These are phyloP conservation scores for Naganishia vishniacii DNA, from an alignment of 768 basidiomycete species.

Conservation along the genomic window DNA sequence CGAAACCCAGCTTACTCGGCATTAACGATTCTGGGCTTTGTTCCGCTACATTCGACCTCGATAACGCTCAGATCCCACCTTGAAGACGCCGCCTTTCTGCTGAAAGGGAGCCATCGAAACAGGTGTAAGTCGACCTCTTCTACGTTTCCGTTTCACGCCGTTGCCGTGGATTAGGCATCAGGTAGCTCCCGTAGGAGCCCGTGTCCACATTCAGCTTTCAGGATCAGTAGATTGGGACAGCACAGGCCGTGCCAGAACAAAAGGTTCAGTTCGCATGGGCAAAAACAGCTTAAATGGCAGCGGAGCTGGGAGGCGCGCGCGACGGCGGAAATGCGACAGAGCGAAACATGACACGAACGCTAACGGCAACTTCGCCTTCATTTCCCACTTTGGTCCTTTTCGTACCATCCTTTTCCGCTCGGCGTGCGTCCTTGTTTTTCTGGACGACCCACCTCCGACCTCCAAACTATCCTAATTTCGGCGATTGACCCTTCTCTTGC, in stretches of 20 bases:
- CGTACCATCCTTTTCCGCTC: background rate
- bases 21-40: background rate
- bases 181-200: background rate
- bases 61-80: background rate
- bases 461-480: background rate
- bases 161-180: background rate
- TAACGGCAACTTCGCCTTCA: background rate
- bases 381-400: background rate
- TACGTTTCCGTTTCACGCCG: conserved; percentile 1
- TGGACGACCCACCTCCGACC: background rate
- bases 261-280: background rate
- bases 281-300: background rate
- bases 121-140: conserved; percentile 1
- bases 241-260: too few relatives aligned
- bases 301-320: conserved; percentile 9
- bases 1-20: too few relatives aligned
- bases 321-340: background rate
- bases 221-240: too few relatives aligned
- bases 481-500: background rate
- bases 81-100: background rate
- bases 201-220: too few relatives aligned
- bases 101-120: background rate
- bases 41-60: background rate
- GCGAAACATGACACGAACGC: background rate
- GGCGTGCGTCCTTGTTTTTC: background rate